These are phyloP conservation scores for Viridothelium virens DNA, from an alignment of 495 filamentous ascomycete species.

Conservation along the genomic window DNA sequence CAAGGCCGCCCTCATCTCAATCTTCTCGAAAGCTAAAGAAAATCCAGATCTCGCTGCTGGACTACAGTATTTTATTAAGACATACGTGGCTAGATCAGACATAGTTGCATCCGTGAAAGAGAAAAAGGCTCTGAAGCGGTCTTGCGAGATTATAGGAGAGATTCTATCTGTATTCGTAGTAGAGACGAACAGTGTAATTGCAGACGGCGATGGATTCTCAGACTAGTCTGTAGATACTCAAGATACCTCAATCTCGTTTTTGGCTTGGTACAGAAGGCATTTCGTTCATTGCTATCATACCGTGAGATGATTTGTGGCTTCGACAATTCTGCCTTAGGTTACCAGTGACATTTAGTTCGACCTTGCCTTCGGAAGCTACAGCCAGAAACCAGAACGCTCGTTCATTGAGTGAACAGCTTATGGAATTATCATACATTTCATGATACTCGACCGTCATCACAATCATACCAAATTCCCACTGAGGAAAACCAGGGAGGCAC, in stretches of 20 bases:
- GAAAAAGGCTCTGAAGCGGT: slow-evolving; percentile 59
- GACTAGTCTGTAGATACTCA: slow-evolving; percentile 27
- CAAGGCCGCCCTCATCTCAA: slow-evolving; percentile 50
- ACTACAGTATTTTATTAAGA: slow-evolving; percentile 70
- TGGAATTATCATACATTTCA: too few species aligned
- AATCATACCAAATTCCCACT: too few species aligned
- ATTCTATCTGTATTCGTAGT: slow-evolving; percentile 22
- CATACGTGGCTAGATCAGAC: slow-evolving; percentile 63
- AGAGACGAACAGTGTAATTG: neutral
- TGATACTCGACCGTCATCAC: too few species aligned
- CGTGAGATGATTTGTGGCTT: too few species aligned
- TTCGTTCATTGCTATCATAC: too few species aligned
- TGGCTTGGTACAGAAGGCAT: too few species aligned
- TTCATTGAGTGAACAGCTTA: too few species aligned
- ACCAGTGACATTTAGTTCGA: too few species aligned
- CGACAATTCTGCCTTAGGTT: too few species aligned
- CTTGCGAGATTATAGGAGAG: slow-evolving; percentile 57
- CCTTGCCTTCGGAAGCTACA: too few species aligned
- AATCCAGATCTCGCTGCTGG: slow-evolving; percentile 58
- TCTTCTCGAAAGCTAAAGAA: slow-evolving; percentile 56
- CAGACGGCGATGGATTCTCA: neutral
- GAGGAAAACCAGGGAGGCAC: too few species aligned
- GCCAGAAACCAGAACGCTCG: too few species aligned
- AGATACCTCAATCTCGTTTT: slow-evolving; percentile 27
- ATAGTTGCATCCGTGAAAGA: slow-evolving; percentile 54